Base-by-base conservation (phyloP, 129 eudicot species). In the Escallonia herrerae region DNA sequence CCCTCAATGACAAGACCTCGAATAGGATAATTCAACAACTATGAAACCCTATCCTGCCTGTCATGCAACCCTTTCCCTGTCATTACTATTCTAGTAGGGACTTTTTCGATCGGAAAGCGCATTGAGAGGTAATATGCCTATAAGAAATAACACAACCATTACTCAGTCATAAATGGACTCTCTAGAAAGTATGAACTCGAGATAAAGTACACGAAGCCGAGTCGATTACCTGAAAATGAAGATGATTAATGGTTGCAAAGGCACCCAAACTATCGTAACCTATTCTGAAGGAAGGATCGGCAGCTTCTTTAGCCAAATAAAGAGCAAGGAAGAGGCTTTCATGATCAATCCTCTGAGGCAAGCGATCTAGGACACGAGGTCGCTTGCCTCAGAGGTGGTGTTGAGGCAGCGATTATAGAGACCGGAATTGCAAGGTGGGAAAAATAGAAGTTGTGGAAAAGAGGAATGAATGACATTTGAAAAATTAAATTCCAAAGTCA, bases 231-330 rank as follows among this genome's bases (percentile, higher is more conserved):
- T 91, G 99, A 72, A 94, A 94, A 71, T 94, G 99, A 64, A 94
- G 97, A 69, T 94, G 99, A 62, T 94, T 94, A 69, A 89, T 94
- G 64, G 99, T 94, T 58, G 97, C 99, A 80, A 94, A 94, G 48
- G 99, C 99, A 80, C 99, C 99, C 77, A 94, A 76, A 77, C 99
- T 94, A 50, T 94, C 89, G 85, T 94, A 89, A 58, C 99, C 99
- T 72, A 94, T n/a, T 15, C 99, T 87, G 47, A 94, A 94, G 82
- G 82, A 94, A 2, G 99, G 95, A 66, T 80, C 86, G 65, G 81
- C 85, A 0, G 95, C 99, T 86, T 89, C 99, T 3, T 68, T 72
- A 46, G 99, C 99, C 97, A 94, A 84, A 86, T 89, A 45, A 49
- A 94, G 90, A 14, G 97, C 99, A 80, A 94, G 88, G 73, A 89